phyloP scores from a whole-genome alignment of 495 filamentous ascomycete genomes.

The Patellaria atrata region DNA sequence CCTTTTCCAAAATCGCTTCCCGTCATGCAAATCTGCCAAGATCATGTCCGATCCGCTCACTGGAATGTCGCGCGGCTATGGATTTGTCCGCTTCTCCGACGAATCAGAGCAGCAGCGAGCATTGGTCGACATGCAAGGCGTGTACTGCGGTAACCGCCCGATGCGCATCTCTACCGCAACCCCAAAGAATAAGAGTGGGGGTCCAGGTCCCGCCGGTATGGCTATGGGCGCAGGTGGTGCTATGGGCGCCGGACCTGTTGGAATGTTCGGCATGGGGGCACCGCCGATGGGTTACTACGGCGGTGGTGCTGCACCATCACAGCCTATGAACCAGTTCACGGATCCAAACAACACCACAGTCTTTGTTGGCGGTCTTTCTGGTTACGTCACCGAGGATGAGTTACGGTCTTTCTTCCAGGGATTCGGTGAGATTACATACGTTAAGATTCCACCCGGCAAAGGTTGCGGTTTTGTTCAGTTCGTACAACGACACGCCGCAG shows the following conservation, averaged over 20 bases:
- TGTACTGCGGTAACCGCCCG: constrained; percentile 96
- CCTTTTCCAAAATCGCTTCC: constrained; percentile 90
- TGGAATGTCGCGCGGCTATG: constrained; percentile 94
- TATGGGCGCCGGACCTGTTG: constrained; percentile 26
- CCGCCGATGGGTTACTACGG: constrained; percentile 73
- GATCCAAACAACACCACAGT: constrained; percentile 99
- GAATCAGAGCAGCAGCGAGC: constrained; percentile 91
- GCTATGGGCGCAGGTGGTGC: constrained; percentile 25
- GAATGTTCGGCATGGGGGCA: constrained; percentile 53
- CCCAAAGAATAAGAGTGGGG: constrained; percentile 76
- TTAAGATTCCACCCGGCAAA: constrained; percentile 99
- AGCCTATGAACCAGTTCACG: constrained; percentile 99
- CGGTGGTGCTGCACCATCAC: constrained; percentile 43
- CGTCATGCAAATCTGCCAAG: constrained; percentile 97
- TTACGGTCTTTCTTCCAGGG: constrained; percentile 99
- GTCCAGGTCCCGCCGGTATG: constrained; percentile 40
- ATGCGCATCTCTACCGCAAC: constrained; percentile 99
- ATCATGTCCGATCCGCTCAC: constrained; percentile 99
- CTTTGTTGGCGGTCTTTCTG: constrained; percentile 93
- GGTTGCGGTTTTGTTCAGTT: constrained; percentile 99
- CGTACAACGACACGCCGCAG: constrained; percentile 94
- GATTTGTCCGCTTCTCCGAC: constrained; percentile 92
- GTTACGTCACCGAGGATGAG: constrained; percentile 98
- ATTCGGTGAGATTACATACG: constrained; percentile 98
- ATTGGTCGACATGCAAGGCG: constrained; percentile 94